phyloP scores from a whole-genome alignment of 2,329 filamentous ascomycete species.

The Aureobasidium mangrovei region DNA sequence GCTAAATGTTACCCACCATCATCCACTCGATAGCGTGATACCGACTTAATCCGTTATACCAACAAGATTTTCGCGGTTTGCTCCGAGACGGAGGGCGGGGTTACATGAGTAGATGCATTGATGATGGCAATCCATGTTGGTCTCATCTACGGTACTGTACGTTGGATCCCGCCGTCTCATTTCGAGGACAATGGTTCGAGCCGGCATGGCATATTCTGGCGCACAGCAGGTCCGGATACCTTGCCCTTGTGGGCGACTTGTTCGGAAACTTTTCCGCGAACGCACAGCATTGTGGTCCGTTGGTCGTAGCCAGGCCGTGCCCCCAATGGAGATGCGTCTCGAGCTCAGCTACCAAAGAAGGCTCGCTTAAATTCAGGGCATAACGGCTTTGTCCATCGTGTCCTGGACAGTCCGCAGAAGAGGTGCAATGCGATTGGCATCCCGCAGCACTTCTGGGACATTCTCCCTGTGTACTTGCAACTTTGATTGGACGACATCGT shows the following conservation, averaged over 20 bases:
- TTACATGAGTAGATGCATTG: background rate
- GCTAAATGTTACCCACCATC: background rate
- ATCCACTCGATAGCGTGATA: slow-evolving; percentile 1
- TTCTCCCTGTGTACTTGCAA: slow-evolving; percentile 57
- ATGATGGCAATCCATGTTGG: slow-evolving; percentile 1
- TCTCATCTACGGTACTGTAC: background rate
- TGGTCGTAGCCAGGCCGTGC: too few relatives aligned
- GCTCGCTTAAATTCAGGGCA: slow-evolving; percentile 4
- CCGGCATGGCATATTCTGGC: too few relatives aligned
- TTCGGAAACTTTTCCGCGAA: too few relatives aligned
- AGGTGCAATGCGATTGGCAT: slow-evolving; percentile 66
- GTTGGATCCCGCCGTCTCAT: too few relatives aligned
- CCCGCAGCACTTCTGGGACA: slow-evolving; percentile 65
- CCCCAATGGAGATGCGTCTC: background rate
- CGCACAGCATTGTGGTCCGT: too few relatives aligned
- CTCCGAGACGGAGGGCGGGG: background rate
- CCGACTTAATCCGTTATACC: background rate
- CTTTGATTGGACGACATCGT: slow-evolving; percentile 60
- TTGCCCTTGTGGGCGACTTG: too few relatives aligned
- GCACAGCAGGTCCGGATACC: too few relatives aligned
- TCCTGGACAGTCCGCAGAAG: slow-evolving; percentile 64
- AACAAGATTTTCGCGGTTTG: background rate
- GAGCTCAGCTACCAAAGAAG: background rate
- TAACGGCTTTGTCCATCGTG: slow-evolving; percentile 43
- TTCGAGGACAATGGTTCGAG: too few relatives aligned